Evolutionary conservation across 768 basidiomycete genomes (phyloP).

Genomic region (Termitomyces sp.): DNA sequence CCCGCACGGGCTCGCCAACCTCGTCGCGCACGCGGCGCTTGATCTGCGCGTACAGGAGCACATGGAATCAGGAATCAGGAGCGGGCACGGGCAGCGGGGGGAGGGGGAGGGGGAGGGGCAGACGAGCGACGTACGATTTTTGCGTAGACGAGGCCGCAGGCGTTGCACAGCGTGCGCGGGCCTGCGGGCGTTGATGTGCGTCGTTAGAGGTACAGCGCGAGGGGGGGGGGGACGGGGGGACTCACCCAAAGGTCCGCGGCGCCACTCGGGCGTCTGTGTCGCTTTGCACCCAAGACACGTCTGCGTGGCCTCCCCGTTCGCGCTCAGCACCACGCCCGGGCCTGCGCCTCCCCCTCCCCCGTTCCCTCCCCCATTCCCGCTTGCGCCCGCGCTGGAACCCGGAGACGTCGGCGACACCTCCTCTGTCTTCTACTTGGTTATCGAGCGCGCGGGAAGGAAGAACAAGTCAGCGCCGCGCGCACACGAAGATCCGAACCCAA

Average conservation of each 20-base stretch:
- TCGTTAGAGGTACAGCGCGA: no score
- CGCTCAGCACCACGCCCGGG: not conserved
- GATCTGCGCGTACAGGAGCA: constrained; percentile 1
- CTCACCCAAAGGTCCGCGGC: constrained; percentile 77
- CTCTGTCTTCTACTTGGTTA: not conserved
- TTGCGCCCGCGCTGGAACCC: not conserved
- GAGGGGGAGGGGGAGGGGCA: not conserved
- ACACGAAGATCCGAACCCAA: no score
- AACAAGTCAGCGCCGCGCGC: not conserved
- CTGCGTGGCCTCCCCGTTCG: constrained; percentile 34
- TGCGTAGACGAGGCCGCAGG: constrained; percentile 83
- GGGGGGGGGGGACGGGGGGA: not conserved
- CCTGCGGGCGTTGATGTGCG: constrained; percentile 38
- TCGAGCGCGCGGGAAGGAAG: not conserved
- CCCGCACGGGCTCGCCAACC: not conserved
- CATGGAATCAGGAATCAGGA: no score
- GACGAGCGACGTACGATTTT: constrained; percentile 52
- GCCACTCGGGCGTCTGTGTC: constrained; percentile 86
- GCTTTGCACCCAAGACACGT: constrained; percentile 79
- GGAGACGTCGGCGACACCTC: not conserved
- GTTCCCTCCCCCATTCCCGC: not conserved
- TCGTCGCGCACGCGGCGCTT: constrained; percentile 16
- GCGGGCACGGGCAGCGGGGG: not conserved
- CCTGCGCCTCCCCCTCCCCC: not conserved
- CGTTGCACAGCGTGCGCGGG: constrained; percentile 81